These are phyloP conservation scores for Trifolium dubium DNA, from an alignment of 306 rosid genomes.

Conservation along the genomic window DNA sequence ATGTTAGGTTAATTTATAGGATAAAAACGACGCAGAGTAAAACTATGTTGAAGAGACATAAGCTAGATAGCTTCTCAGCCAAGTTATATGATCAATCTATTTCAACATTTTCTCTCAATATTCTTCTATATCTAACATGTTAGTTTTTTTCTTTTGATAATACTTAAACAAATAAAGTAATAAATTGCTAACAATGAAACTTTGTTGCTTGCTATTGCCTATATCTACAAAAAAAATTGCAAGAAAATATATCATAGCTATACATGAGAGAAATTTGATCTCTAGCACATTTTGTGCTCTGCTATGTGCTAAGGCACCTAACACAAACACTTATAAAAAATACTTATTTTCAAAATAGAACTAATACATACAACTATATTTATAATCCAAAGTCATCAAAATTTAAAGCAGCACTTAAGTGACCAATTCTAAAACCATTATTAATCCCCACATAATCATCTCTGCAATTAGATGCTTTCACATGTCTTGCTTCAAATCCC, in stretches of 20 bases:
- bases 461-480: constrained; percentile 50
- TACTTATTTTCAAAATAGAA: too few species aligned
- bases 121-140: too few species aligned
- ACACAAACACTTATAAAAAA: too few species aligned
- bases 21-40: too few species aligned
- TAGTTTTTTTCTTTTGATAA: too few species aligned
- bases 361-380: not conserved
- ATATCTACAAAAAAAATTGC: not conserved
- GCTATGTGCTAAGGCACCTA: too few species aligned
- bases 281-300: constrained; percentile 6
- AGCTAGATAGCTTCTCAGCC: too few species aligned
- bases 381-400: constrained; percentile 28
- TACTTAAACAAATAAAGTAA: not conserved
- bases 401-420: constrained; percentile 57
- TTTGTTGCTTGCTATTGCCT: not conserved
- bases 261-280: constrained; percentile 1
- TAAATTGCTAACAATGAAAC: not conserved
- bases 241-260: not conserved
- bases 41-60: too few species aligned
- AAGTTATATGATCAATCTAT: too few species aligned
- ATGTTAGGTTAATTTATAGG: too few species aligned
- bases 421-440: constrained; percentile 56
- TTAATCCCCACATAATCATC: constrained; percentile 40
- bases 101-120: too few species aligned
- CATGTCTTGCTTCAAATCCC: constrained; percentile 51